Conservation (phyloP, 768 basidiomycete genomes). For the Paxillus rubicundulus region DNA sequence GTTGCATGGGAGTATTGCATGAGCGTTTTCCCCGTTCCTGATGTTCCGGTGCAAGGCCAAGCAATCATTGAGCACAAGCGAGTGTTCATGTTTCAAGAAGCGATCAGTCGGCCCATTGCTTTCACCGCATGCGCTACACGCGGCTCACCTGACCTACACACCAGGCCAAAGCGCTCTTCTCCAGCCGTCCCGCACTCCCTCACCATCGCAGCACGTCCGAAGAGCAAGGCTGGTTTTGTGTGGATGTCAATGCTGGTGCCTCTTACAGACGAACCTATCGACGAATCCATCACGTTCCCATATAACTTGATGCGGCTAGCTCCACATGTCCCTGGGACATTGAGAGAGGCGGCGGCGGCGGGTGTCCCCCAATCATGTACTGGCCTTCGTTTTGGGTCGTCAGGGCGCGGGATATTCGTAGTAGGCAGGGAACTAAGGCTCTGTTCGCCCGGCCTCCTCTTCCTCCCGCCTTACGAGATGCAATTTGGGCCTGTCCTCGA, state of each 20-base stretch:
- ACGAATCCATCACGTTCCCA: constrained; percentile 10
- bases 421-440: constrained; percentile 22
- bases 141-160: neutral
- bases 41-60: constrained; percentile 20
- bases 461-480: constrained; percentile 31
- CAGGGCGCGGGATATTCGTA: constrained; percentile 30
- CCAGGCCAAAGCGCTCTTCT: neutral
- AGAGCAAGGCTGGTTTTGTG: constrained; percentile 11
- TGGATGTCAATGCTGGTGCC: constrained; percentile 27
- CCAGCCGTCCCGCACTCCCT: constrained; percentile 7
- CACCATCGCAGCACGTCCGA: constrained; percentile 25
- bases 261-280: constrained; percentile 5
- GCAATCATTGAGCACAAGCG: constrained; percentile 19
- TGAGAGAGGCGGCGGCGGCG: neutral
- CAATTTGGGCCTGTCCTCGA: constrained; percentile 28
- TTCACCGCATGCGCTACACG: constrained; percentile 27
- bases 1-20: constrained; percentile 28
- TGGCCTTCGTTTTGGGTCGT: constrained; percentile 20
- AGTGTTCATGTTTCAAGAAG: constrained; percentile 28
- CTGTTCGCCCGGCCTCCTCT: constrained; percentile 20
- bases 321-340: constrained; percentile 5
- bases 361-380: constrained; percentile 9
- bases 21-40: constrained; percentile 26
- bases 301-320: constrained; percentile 20
- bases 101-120: constrained; percentile 20